phyloP scores from a whole-genome alignment of 1,284 basidiomycete genomes.

The Fomitopsis betulina region DNA sequence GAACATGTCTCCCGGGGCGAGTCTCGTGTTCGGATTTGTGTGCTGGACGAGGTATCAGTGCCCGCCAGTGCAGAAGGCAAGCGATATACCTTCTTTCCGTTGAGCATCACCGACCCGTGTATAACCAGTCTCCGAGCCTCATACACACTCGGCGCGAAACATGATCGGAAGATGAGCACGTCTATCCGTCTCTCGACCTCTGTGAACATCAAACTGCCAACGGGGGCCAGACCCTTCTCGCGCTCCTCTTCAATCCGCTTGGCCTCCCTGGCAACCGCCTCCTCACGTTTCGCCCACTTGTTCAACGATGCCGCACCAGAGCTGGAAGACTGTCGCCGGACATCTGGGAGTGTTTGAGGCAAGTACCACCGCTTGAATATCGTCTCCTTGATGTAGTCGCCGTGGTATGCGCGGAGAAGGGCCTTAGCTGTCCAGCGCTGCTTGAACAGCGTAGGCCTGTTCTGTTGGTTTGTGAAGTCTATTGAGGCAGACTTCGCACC shows the following conservation, averaged over 20 bases:
- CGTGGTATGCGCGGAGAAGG: conserved; percentile 93
- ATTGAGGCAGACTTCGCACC: conserved; percentile 39
- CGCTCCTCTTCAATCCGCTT: conserved; percentile 49
- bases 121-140: conserved; percentile 85
- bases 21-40: conserved; percentile 81
- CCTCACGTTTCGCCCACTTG: conserved; percentile 49
- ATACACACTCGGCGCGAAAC: conserved; percentile 89
- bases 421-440: conserved; percentile 91
- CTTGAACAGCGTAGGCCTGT: conserved; percentile 72
- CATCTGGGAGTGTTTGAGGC: conserved; percentile 82
- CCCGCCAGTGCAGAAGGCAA: neutral
- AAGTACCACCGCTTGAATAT: conserved; percentile 96
- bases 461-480: conserved; percentile 51
- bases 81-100: conserved; percentile 79
- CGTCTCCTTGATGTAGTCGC: conserved; percentile 91
- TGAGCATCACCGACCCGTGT: conserved; percentile 85
- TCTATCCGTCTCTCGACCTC: conserved; percentile 96
- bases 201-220: conserved; percentile 87
- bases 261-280: conserved; percentile 41
- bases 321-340: conserved; percentile 52
- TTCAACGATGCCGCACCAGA: conserved; percentile 16
- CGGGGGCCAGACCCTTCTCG: conserved; percentile 65
- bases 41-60: conserved; percentile 45
- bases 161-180: conserved; percentile 87
- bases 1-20: conserved; percentile 94